These are phyloP conservation scores for Nyssa sinensis DNA, from an alignment of 148 eudicot genomes.

Conservation along the genomic window DNA sequence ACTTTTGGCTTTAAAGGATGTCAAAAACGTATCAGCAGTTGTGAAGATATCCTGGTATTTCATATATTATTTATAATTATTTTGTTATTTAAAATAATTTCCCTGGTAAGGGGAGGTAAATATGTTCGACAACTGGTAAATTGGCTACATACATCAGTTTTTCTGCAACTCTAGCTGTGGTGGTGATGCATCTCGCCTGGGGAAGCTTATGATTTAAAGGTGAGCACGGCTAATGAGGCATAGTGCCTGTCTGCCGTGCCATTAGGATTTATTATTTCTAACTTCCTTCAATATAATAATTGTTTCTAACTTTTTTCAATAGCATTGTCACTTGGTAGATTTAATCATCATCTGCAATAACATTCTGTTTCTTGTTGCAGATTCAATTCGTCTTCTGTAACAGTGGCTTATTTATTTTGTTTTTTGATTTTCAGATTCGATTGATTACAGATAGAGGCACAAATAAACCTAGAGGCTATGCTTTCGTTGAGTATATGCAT, in stretches of 20 bases:
- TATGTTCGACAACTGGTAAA: slow-evolving; percentile 56
- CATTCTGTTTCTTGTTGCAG: slow-evolving; percentile 18
- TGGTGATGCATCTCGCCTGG: slow-evolving; percentile 70
- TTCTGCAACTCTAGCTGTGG: slow-evolving; percentile 62
- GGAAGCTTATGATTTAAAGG: slow-evolving; percentile 78
- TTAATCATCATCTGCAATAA: slow-evolving; percentile 34
- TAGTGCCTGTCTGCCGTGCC: slow-evolving; percentile 96
- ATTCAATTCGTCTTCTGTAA: slow-evolving; percentile 17
- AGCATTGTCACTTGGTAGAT: slow-evolving; percentile 12
- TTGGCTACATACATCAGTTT: slow-evolving; percentile 55
- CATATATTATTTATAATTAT: slow-evolving; percentile 23
- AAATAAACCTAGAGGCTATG: slow-evolving; percentile 94
- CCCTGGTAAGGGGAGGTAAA: slow-evolving; percentile 90
- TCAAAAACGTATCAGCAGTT: slow-evolving; percentile 63
- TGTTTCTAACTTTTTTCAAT: slow-evolving; percentile 19
- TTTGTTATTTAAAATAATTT: slow-evolving; percentile 26
- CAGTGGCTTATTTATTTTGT: slow-evolving; percentile 15
- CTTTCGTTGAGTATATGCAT: slow-evolving; percentile 88
- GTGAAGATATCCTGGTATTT: slow-evolving; percentile 78
- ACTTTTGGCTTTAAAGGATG: slow-evolving; percentile 58
- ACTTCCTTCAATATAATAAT: no score
- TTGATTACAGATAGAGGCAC: slow-evolving; percentile 68
- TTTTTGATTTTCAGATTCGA: slow-evolving; percentile 59
- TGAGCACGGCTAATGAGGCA: slow-evolving; percentile 99
- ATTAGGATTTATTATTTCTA: slow-evolving; percentile 43